A percentile compares a stretch with the other conserved stretches of the same genome.
Evolutionary conservation across 164 flowering plant genomes (phyloP).

Genomic region (Brasenia schreberi): DNA sequence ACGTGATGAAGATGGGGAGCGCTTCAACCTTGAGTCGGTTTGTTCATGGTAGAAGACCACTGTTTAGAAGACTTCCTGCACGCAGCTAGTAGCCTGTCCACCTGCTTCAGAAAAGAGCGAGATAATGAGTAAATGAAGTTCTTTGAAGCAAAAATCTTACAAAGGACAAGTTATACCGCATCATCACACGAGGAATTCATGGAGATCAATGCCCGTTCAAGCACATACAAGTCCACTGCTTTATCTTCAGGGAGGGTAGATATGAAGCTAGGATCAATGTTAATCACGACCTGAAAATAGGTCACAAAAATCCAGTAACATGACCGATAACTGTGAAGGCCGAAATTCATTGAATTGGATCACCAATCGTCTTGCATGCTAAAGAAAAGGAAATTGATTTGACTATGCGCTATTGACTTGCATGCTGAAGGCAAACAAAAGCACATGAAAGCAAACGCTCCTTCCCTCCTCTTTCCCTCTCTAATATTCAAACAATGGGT

Average conservation of each 20-base stretch:
- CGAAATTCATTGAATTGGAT: no score
- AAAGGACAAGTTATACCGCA: conserved; percentile 36
- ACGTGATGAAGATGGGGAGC: neutral
- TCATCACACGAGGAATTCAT: conserved; percentile 97
- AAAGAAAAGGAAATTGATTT: no score
- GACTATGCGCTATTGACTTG: no score
- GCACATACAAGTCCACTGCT: conserved; percentile 93
- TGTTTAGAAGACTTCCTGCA: conserved; percentile 90
- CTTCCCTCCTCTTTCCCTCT: no score
- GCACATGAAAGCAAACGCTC: no score
- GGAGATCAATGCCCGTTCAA: conserved; percentile 87
- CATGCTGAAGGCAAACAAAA: no score
- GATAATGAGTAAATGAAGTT: neutral
- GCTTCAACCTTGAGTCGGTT: conserved; percentile 72
- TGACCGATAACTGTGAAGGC: no score
- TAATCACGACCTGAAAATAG: conserved; percentile 71
- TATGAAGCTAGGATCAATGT: conserved; percentile 89
- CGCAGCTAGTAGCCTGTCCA: conserved; percentile 70
- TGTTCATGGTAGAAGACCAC: conserved; percentile 85
- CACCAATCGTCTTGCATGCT: no score
- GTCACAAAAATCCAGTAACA: neutral
- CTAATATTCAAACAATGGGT: no score
- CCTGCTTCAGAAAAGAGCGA: conserved; percentile 23
- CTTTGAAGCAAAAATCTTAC: neutral
- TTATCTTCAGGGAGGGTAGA: conserved; percentile 94